Percentiles rank a stretch among this genome's conserved stretches.
phyloP scores from a whole-genome alignment of 208 protist species.

The Wallacemonas collosoma region DNA sequence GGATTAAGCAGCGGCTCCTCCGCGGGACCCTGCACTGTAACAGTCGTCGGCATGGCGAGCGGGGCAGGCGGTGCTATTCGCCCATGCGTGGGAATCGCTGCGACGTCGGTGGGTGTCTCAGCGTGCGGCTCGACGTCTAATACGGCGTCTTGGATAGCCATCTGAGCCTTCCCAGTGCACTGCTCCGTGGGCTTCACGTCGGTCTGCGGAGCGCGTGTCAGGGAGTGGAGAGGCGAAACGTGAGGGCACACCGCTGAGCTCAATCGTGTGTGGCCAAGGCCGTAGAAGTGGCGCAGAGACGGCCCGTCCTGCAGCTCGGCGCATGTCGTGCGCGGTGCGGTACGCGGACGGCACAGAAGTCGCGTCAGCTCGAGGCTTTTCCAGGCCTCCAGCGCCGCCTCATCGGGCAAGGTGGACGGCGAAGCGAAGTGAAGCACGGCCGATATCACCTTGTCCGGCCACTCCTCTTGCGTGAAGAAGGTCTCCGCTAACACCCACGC shows the following conservation, averaged over 20 bases:
- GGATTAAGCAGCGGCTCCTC: background rate
- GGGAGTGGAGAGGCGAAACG: background rate
- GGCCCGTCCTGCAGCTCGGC: background rate
- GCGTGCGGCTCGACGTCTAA: too few relatives aligned
- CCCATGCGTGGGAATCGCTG: too few relatives aligned
- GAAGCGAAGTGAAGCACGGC: background rate
- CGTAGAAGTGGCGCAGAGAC: background rate
- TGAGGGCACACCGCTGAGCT: conserved; percentile 9
- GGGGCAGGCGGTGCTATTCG: too few relatives aligned
- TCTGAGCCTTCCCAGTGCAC: too few relatives aligned
- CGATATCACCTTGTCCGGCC: background rate
- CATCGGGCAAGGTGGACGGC: background rate
- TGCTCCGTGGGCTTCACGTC: background rate
- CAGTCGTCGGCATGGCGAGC: background rate
- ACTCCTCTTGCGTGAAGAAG: background rate
- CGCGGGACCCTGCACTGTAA: background rate
- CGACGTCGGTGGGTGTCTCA: too few relatives aligned
- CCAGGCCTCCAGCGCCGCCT: background rate
- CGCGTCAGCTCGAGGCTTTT: background rate
- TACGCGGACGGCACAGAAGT: background rate
- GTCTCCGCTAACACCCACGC: background rate
- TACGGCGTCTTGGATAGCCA: too few relatives aligned
- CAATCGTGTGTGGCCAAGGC: background rate
- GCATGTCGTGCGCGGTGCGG: conserved; percentile 2
- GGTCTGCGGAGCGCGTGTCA: background rate